Evolutionary conservation across 495 filamentous ascomycete species (phyloP).

Genomic region (Astrothelium subdiscretum): DNA sequence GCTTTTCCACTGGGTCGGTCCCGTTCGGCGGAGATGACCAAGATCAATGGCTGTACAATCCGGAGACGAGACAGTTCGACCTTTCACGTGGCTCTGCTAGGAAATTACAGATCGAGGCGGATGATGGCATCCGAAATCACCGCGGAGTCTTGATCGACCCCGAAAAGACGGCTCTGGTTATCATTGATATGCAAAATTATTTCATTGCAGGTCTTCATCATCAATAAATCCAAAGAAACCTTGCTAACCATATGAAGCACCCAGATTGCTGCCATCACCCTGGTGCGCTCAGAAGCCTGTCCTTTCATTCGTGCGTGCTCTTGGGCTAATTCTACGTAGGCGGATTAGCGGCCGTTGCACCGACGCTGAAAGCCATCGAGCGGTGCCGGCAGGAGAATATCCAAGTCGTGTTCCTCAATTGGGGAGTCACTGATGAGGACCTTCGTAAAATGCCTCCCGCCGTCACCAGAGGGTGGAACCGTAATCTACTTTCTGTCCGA

Average conservation of each 20-base stretch:
- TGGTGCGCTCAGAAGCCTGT: background rate
- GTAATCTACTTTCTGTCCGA: conserved; percentile 7
- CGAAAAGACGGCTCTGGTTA: conserved; percentile 15
- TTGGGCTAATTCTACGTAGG: background rate
- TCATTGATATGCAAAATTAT: conserved; percentile 23
- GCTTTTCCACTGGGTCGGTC: background rate
- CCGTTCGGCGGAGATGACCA: conserved; percentile 16
- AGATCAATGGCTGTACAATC: conserved; percentile 19
- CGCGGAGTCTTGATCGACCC: conserved; percentile 22
- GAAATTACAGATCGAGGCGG: conserved; percentile 17
- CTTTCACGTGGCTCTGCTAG: conserved; percentile 15
- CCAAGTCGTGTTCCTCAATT: conserved; percentile 17
- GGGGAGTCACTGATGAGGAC: conserved; percentile 19
- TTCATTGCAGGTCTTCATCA: conserved; percentile 8
- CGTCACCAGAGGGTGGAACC: conserved; percentile 18
- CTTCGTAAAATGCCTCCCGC: conserved; percentile 15
- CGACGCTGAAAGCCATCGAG: conserved; percentile 17
- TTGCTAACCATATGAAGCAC: background rate
- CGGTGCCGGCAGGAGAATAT: conserved; percentile 17
- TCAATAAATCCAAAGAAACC: background rate
- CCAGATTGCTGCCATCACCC: background rate
- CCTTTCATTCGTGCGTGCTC: background rate
- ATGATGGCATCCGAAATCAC: conserved; percentile 21
- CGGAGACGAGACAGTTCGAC: conserved; percentile 21
- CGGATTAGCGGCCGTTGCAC: conserved; percentile 9